Percentiles rank a stretch among this genome's conserved stretches.
Evolutionary conservation across 805 yeast species (phyloP).

Genomic region (Candida incommunis): DNA sequence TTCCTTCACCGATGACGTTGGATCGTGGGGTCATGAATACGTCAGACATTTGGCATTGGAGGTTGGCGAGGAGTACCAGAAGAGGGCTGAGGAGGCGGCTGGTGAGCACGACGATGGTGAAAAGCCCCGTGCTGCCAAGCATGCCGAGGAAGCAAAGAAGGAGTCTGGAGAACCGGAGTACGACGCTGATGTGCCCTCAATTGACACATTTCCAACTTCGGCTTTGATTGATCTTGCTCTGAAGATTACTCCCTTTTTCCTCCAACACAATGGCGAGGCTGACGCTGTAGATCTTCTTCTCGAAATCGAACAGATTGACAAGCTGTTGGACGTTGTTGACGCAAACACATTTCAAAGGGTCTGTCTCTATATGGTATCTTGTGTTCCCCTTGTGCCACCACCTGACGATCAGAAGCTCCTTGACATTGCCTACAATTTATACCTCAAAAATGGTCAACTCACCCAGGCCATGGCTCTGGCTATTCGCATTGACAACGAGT

Average conservation of each 20-base stretch:
- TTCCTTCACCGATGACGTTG: slow-evolving; percentile 41
- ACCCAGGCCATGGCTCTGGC: slow-evolving; percentile 89
- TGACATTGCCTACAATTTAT: slow-evolving; percentile 78
- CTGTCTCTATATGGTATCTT: slow-evolving; percentile 85
- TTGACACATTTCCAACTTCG: slow-evolving; percentile 10
- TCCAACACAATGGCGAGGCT: slow-evolving; percentile 93
- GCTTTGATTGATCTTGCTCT: slow-evolving; percentile 50
- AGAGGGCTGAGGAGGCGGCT: slow-evolving; percentile 23
- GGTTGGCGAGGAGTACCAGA: slow-evolving; percentile 76
- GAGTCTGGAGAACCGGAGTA: slow-evolving; percentile 7
- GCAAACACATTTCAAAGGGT: slow-evolving; percentile 74
- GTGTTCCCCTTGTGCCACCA: slow-evolving; percentile 92
- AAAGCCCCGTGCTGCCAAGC: slow-evolving; percentile 9
- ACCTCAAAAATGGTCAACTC: slow-evolving; percentile 60
- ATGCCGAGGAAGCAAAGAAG: slow-evolving; percentile 6
- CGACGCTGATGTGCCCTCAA: slow-evolving; percentile 12
- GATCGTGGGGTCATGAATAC: slow-evolving; percentile 97
- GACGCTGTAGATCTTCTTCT: slow-evolving; percentile 91
- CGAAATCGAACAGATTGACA: slow-evolving; percentile 79
- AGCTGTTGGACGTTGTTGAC: slow-evolving; percentile 73
- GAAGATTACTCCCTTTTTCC: slow-evolving; percentile 74
- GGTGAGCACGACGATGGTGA: slow-evolving; percentile 19
- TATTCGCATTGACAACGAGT: slow-evolving; percentile 72
- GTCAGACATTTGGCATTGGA: slow-evolving; percentile 91
- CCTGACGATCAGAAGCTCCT: slow-evolving; percentile 82